A percentile compares a stretch with the other conserved stretches of the same genome.
phyloP scores from a whole-genome alignment of 768 basidiomycete genomes.

The Xanthoconium purpureum region DNA sequence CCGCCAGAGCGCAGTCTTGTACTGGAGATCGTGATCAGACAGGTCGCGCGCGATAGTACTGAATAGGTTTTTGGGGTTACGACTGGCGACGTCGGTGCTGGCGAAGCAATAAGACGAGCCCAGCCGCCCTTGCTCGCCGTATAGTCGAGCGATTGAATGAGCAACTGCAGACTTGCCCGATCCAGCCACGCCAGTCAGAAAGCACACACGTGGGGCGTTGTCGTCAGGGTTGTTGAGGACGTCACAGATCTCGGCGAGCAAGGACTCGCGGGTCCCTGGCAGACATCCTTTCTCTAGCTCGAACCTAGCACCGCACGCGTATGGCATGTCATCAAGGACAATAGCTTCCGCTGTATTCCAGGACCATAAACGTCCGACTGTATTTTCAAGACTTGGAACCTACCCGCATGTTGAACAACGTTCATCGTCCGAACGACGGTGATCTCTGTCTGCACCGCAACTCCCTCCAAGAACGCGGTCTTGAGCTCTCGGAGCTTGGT shows the following conservation, averaged over 20 bases:
- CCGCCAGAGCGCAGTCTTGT: background rate
- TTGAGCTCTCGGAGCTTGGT: background rate
- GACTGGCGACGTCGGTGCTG: too few species aligned
- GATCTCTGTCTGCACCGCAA: too few species aligned
- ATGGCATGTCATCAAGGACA: too few species aligned
- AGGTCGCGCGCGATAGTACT: constrained; percentile 6
- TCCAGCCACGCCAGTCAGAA: background rate
- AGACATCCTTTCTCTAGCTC: background rate
- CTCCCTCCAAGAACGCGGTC: too few species aligned
- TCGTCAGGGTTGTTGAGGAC: background rate
- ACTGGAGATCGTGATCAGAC: constrained; percentile 20
- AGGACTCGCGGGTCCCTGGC: background rate
- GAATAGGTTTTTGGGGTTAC: too few species aligned
- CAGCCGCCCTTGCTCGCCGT: too few species aligned
- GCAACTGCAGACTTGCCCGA: too few species aligned
- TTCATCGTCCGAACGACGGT: background rate
- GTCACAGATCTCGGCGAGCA: background rate
- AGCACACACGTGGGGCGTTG: background rate
- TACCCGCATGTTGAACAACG: background rate
- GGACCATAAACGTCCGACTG: background rate
- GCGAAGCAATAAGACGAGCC: too few species aligned
- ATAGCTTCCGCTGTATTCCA: too few species aligned
- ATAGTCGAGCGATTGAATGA: too few species aligned
- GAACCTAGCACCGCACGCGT: too few species aligned
- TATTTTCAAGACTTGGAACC: background rate